A percentile compares a stretch with the other conserved stretches of the same genome.
phyloP scores from a whole-genome alignment of 2,329 filamentous ascomycete genomes.

The Colletotrichum sp. region DNA sequence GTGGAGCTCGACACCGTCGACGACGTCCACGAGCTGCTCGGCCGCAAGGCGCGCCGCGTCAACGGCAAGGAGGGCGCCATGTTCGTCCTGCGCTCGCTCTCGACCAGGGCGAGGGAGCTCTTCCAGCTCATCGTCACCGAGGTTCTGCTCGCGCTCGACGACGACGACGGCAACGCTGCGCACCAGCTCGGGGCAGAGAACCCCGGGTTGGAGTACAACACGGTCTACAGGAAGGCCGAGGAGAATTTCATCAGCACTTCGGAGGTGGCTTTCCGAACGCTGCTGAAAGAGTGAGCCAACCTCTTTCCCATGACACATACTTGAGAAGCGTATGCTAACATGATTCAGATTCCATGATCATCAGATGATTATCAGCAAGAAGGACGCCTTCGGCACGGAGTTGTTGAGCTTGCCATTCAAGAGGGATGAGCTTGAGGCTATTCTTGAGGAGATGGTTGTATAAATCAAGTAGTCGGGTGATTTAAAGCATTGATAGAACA shows the following conservation, averaged over 20 bases:
- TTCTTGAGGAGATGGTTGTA: constrained; percentile 76
- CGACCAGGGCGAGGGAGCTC: constrained; percentile 88
- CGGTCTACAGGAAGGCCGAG: constrained; percentile 92
- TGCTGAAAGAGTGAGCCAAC: constrained; percentile 81
- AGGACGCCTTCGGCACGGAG: constrained; percentile 86
- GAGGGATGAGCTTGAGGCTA: constrained; percentile 86
- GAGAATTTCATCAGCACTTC: constrained; percentile 97
- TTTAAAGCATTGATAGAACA: not conserved
- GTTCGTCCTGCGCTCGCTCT: constrained; percentile 88
- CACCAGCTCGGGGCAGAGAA: constrained; percentile 48
- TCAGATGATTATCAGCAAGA: constrained; percentile 91
- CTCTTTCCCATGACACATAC: not conserved
- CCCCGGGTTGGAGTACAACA: constrained; percentile 84
- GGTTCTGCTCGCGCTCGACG: constrained; percentile 74
- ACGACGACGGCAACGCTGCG: constrained; percentile 49
- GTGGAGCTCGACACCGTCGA: constrained; percentile 84
- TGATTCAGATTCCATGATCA: constrained; percentile 83
- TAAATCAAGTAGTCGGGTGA: constrained; percentile 25
- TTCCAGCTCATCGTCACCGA: constrained; percentile 87
- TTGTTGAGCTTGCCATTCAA: constrained; percentile 84
- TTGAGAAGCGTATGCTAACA: not conserved
- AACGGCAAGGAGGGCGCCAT: constrained; percentile 91
- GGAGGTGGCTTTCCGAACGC: constrained; percentile 91
- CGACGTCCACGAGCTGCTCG: constrained; percentile 86
- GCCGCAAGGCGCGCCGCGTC: constrained; percentile 77